phyloP scores from a whole-genome alignment of 352 stramenopile species.

The Globisporangium heterothallicum region DNA sequence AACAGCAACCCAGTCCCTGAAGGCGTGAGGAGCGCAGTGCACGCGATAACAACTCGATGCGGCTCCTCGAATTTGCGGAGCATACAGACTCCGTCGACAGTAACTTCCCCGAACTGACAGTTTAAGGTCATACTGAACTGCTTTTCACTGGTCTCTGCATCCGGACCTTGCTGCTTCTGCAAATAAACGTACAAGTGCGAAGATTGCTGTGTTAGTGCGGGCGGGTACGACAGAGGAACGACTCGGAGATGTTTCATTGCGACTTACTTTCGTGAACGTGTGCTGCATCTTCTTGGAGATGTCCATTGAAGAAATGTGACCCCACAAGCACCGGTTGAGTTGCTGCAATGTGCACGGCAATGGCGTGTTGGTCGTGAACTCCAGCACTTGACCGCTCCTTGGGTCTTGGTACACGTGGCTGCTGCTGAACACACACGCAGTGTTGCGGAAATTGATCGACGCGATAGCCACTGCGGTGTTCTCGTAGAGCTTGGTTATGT shows the following conservation, averaged over 20 bases:
- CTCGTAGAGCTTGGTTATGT: no score
- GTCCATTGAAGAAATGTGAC: neutral
- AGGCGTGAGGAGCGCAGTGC: neutral
- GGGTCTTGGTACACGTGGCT: neutral
- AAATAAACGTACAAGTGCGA: no score
- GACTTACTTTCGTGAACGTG: no score
- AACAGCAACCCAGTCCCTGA: neutral
- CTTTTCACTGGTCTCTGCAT: neutral
- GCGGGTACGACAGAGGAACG: no score
- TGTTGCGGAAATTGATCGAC: neutral
- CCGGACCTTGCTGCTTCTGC: no score
- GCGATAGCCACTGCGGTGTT: no score
- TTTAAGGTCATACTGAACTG: neutral
- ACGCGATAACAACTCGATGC: neutral
- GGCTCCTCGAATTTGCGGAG: slow-evolving; percentile 5
- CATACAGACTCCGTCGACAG: neutral
- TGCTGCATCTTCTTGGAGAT: no score
- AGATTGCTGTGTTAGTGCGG: no score
- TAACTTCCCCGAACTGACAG: slow-evolving; percentile 5
- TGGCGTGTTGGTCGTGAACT: neutral
- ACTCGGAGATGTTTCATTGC: no score
- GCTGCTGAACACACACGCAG: neutral
- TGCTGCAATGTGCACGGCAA: neutral
- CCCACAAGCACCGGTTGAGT: neutral
- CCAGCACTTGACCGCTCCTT: neutral